A percentile compares a stretch with the other conserved stretches of the same genome.
These are phyloP conservation scores for Fusarium chaquense DNA, from an alignment of 2,329 filamentous ascomycete species.

Conservation along the genomic window DNA sequence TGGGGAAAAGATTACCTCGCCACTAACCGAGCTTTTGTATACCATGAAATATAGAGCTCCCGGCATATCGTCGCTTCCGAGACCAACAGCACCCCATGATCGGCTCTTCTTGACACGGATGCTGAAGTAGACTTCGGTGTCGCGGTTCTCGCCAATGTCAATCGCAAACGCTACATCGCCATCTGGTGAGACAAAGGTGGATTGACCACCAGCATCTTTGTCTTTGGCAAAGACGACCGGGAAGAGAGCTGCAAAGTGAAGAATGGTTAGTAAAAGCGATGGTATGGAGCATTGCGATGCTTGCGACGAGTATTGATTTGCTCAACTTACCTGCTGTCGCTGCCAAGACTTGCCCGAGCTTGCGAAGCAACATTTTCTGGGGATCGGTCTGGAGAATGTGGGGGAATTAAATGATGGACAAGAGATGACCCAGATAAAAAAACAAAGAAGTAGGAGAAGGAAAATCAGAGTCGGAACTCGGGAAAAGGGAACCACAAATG, in stretches of 20 bases:
- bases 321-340: slow-evolving; percentile 45
- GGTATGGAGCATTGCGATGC: not conserved
- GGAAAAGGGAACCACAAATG: slow-evolving; percentile 5
- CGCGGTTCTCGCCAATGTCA: slow-evolving; percentile 60
- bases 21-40: slow-evolving; percentile 61
- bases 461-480: not conserved
- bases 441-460: not conserved
- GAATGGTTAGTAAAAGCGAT: not conserved
- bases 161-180: slow-evolving; percentile 62
- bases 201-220: slow-evolving; percentile 52
- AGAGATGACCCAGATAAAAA: not conserved
- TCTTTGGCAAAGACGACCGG: slow-evolving; percentile 44
- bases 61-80: slow-evolving; percentile 65
- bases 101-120: slow-evolving; percentile 59
- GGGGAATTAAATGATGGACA: slow-evolving; percentile 12
- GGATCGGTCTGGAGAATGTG: slow-evolving; percentile 19
- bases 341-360: slow-evolving; percentile 48
- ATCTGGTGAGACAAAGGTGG: slow-evolving; percentile 59
- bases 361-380: slow-evolving; percentile 49
- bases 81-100: slow-evolving; percentile 67
- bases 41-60: slow-evolving; percentile 66
- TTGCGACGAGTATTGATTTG: not conserved
- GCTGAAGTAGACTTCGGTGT: slow-evolving; percentile 66
- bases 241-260: slow-evolving; percentile 41
- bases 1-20: slow-evolving; percentile 68